phyloP scores from a whole-genome alignment of 805 yeast species.

The Schwanniomyces vanrijiae region DNA sequence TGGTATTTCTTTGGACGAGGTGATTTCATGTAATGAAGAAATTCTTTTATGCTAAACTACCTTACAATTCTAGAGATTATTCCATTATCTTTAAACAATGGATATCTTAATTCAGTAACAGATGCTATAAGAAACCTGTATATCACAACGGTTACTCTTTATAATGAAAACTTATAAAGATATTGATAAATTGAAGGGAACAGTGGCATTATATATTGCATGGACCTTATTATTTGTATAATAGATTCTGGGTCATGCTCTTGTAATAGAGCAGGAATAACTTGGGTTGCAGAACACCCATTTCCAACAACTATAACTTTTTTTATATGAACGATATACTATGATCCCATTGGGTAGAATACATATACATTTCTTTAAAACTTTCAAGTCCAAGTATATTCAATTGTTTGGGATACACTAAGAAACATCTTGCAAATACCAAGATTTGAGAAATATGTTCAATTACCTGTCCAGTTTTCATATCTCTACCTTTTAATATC shows the following conservation, averaged over 20 bases:
- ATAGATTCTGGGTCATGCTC: constrained; percentile 23
- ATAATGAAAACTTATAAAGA: constrained; percentile 23
- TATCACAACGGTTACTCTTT: constrained; percentile 25
- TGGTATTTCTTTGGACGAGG: constrained; percentile 33
- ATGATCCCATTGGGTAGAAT: constrained; percentile 41
- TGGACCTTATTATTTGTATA: constrained; percentile 33
- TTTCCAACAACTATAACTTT: constrained; percentile 41
- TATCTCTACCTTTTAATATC: constrained; percentile 25
- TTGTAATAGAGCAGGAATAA: constrained; percentile 35
- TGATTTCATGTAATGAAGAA: constrained; percentile 28
- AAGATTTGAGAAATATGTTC: constrained; percentile 30
- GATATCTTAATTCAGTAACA: constrained; percentile 35
- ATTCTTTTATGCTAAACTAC: constrained; percentile 16
- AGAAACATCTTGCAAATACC: constrained; percentile 31
- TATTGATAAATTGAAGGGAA: constrained; percentile 22
- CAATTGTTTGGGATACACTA: constrained; percentile 34
- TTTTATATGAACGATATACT: constrained; percentile 30
- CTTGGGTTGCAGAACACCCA: constrained; percentile 43
- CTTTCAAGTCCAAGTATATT: constrained; percentile 30
- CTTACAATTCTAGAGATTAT: constrained; percentile 26
- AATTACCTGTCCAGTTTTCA: constrained; percentile 27
- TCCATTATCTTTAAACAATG: constrained; percentile 33
- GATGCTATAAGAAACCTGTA: constrained; percentile 26
- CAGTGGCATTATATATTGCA: constrained; percentile 42
- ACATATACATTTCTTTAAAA: constrained; percentile 39